Evolutionary conservation across 164 flowering plant genomes (phyloP).

Genomic region (Santalum album): DNA sequence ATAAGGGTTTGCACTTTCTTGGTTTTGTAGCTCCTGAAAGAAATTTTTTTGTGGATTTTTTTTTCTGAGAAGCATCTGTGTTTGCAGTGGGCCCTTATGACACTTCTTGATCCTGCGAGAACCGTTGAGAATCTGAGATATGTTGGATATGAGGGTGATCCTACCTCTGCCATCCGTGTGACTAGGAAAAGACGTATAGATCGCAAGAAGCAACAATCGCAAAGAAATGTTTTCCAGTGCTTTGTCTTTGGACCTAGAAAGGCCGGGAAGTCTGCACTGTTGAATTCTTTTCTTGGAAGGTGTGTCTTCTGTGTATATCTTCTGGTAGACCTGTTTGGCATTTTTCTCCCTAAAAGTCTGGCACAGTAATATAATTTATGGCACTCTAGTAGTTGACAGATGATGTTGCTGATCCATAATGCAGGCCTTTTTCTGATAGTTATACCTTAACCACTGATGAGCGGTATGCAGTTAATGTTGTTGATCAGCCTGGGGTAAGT

Average conservation of each 20-base stretch:
- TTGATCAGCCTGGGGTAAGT: constrained; percentile 70
- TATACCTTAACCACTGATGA: constrained; percentile 43
- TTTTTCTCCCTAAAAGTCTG: not conserved
- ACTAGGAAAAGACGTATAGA: constrained; percentile 3
- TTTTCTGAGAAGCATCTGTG: not conserved
- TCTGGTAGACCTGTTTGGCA: not conserved
- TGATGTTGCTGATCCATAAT: constrained; percentile 8
- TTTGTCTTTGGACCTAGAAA: constrained; percentile 5
- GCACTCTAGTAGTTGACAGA: not conserved
- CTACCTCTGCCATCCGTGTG: constrained; percentile 5
- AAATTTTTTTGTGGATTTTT: not conserved
- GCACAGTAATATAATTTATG: not conserved
- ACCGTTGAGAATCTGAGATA: constrained; percentile 4
- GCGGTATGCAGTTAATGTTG: constrained; percentile 65
- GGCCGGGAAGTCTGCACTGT: constrained; percentile 2
- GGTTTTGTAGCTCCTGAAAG: not conserved
- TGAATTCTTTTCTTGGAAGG: constrained; percentile 3
- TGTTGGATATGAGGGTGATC: constrained; percentile 6
- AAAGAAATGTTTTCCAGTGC: constrained; percentile 5
- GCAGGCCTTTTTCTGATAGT: constrained; percentile 66
- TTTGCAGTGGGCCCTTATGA: constrained; percentile 6
- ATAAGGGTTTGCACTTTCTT: not conserved
- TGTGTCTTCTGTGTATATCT: not conserved
- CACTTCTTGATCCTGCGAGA: constrained; percentile 1
- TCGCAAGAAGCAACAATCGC: constrained; percentile 3